Percentiles rank a stretch among this genome's conserved stretches.
phyloP scores from a whole-genome alignment of 2,329 filamentous ascomycete species.

The Calonectria crousiana region DNA sequence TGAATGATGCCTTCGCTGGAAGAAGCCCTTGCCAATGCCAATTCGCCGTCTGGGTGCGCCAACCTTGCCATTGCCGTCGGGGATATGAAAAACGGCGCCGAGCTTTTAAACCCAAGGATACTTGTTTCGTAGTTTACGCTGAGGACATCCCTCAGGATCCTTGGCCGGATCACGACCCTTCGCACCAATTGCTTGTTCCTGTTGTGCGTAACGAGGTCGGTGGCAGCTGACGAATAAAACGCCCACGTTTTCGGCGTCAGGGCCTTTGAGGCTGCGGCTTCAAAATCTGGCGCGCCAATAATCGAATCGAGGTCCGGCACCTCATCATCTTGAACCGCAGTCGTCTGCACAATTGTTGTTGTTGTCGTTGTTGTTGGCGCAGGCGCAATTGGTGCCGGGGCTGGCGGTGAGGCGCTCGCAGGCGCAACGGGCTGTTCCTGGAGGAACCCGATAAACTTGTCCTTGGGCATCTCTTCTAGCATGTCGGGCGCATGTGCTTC shows the following conservation, averaged over 20 bases:
- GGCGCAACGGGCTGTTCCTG: conserved; percentile 46
- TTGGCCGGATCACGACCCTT: conserved; percentile 65
- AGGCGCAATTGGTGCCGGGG: background rate
- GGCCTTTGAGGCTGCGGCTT: conserved; percentile 57
- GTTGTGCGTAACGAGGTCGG: conserved; percentile 63
- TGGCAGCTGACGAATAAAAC: conserved; percentile 67
- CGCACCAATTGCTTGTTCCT: conserved; percentile 62
- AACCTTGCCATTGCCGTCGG: conserved; percentile 38
- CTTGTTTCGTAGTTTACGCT: conserved; percentile 47
- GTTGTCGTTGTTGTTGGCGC: background rate
- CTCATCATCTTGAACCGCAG: background rate
- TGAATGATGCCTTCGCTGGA: conserved; percentile 61
- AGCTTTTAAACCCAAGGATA: conserved; percentile 33
- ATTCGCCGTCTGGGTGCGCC: conserved; percentile 55
- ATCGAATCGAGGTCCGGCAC: conserved; percentile 58
- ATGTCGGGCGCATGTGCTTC: conserved; percentile 60
- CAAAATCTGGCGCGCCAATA: conserved; percentile 64
- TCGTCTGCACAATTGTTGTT: conserved; percentile 4
- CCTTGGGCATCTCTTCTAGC: conserved; percentile 55
- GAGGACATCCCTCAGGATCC: conserved; percentile 61
- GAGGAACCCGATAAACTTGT: conserved; percentile 62
- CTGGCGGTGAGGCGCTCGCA: background rate
- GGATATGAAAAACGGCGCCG: conserved; percentile 38
- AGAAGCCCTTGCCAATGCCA: conserved; percentile 62
- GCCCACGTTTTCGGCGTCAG: conserved; percentile 64